Percentiles rank a stretch among this genome's conserved stretches.
Evolutionary conservation across 768 basidiomycete species (phyloP).

Genomic region (Auriscalpium orientale): DNA sequence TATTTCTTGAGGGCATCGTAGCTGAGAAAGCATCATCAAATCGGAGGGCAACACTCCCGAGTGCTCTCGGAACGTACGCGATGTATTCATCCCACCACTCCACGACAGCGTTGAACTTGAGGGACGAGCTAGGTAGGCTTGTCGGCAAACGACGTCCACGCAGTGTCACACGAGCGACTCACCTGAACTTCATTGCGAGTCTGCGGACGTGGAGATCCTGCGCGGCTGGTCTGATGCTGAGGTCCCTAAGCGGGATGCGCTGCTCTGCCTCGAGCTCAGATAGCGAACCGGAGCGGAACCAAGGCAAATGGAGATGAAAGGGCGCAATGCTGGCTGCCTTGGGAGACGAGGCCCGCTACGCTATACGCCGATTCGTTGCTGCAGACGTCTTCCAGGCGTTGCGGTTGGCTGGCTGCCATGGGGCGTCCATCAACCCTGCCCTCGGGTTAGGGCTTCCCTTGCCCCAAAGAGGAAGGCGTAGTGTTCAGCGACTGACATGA

Average conservation of each 20-base stretch:
- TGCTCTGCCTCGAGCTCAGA: conserved; percentile 1
- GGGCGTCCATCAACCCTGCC: not conserved
- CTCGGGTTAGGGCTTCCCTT: not conserved
- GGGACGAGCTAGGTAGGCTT: conserved; percentile 48
- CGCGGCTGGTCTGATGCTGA: not conserved
- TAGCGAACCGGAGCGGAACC: not conserved
- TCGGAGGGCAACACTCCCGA: no score
- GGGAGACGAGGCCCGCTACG: not conserved
- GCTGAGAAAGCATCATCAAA: conserved; percentile 27
- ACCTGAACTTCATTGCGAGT: conserved; percentile 57
- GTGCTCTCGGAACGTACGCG: conserved; percentile 41
- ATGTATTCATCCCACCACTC: conserved; percentile 95
- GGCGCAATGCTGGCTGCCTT: not conserved
- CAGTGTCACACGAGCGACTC: conserved; percentile 6
- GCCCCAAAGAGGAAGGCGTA: not conserved
- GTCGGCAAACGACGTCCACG: not conserved
- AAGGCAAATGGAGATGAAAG: not conserved
- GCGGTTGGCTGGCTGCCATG: no score
- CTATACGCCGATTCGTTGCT: no score
- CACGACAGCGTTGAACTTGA: conserved; percentile 86
- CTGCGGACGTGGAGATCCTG: conserved; percentile 2
- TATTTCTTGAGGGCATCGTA: conserved; percentile 80
- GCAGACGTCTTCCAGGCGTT: no score
- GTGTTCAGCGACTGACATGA: not conserved
- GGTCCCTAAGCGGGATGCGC: conserved; percentile 7